These are phyloP conservation scores for Gossypium arboreum DNA, from an alignment of 345 rosid genomes.

Conservation along the genomic window DNA sequence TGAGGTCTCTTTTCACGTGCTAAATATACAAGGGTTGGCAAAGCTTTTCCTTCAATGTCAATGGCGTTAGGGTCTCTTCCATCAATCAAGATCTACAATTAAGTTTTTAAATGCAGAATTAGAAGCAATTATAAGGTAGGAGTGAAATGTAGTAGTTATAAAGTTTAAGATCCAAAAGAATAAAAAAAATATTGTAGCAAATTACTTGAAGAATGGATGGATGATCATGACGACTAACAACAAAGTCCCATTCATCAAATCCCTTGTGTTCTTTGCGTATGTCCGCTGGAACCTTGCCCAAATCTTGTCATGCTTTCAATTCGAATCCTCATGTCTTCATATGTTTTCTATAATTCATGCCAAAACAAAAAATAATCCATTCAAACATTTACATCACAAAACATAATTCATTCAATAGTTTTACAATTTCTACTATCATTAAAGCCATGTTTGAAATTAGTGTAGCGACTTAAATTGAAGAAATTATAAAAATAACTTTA, in stretches of 20 bases:
- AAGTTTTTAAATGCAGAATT: background rate
- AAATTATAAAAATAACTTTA: too few species aligned
- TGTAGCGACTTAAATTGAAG: too few species aligned
- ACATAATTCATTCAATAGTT: too few species aligned
- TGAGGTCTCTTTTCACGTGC: conserved; percentile 8
- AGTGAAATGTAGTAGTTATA: background rate
- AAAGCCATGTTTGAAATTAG: too few species aligned
- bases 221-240: background rate
- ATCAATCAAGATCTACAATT: background rate
- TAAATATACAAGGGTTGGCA: conserved; percentile 7
- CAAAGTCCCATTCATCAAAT: background rate
- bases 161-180: background rate
- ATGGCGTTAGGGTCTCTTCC: background rate
- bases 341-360: background rate
- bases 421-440: too few species aligned
- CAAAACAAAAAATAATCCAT: too few species aligned
- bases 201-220: conserved; percentile 10
- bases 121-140: background rate
- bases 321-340: background rate
- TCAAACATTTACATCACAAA: too few species aligned
- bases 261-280: background rate
- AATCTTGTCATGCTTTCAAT: background rate
- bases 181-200: background rate
- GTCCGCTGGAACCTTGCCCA: background rate
- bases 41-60: conserved; percentile 1